A percentile compares a stretch with the other conserved stretches of the same genome.
Conservation (phyloP, 768 basidiomycete species). For the Crassisporium funariophilum region DNA sequence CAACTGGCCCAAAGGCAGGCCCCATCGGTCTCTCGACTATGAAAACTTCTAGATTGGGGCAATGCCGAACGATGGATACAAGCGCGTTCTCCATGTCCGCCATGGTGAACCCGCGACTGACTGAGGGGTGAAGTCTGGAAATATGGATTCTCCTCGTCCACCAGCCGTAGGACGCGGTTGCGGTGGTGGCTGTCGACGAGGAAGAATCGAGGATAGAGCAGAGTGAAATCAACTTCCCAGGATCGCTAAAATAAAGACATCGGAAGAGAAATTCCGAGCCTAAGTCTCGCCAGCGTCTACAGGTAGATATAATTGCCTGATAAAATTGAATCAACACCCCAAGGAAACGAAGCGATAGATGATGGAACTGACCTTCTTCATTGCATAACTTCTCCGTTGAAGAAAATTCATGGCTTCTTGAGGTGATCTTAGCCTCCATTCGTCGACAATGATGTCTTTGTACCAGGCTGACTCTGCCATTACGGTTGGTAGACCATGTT, state of each 20-base stretch:
- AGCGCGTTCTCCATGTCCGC: conserved; percentile 56
- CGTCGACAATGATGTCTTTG: conserved; percentile 40
- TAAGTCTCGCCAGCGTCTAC: conserved; percentile 60
- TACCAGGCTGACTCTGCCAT: conserved; percentile 71
- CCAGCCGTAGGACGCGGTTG: conserved; percentile 60
- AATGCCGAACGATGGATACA: conserved; percentile 59
- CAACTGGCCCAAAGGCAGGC: conserved; percentile 61
- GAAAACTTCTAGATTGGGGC: conserved; percentile 76
- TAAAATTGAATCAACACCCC: conserved; percentile 1
- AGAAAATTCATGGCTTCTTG: conserved; percentile 58
- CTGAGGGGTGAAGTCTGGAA: conserved; percentile 45
- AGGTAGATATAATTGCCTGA: conserved; percentile 70
- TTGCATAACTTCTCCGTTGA: conserved; percentile 62
- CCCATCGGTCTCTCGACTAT: conserved; percentile 68
- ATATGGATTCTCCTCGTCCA: conserved; percentile 77
- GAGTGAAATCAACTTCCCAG: conserved; percentile 53
- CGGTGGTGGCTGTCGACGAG: conserved; percentile 33
- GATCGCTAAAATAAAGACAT: conserved; percentile 67
- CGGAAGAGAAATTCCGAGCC: conserved; percentile 70
- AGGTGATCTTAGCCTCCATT: conserved; percentile 64
- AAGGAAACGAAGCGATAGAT: neutral
- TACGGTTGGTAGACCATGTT: conserved; percentile 58
- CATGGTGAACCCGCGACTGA: conserved; percentile 41
- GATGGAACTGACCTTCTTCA: conserved; percentile 62
- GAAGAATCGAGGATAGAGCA: conserved; percentile 53